Base-by-base conservation (phyloP, 2,329 filamentous ascomycete genomes). In the Aschersonia sp. region DNA sequence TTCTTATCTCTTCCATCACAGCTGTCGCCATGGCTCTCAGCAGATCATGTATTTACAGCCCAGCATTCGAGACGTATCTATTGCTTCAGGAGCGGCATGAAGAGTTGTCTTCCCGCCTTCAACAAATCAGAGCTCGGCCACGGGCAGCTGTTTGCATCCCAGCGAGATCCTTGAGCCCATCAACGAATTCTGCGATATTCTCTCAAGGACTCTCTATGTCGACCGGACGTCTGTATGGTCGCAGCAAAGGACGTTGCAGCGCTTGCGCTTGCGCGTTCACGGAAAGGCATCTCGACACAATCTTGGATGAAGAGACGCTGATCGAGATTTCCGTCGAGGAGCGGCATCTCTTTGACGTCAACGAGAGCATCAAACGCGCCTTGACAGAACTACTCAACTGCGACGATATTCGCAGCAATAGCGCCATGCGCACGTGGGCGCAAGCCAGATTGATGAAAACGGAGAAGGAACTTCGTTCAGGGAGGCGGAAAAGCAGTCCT, bases 301-400 rank as follows among this genome's bases (percentile, higher is more conserved):
- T 71, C 32, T 57, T 66, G 29, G 70, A 75, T 55, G 71, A 72
- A 55, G 63, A 68, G 47, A 67, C 69, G 6, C 57, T 73, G 29
- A 64, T 64, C 50, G 70, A 72, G 55, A 69, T 77, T 52, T 72
- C 68, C 0, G 63, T 64, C 14, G 72, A 74, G 56, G 73, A 77
- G 57, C 68, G 71, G 52, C 72, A 69, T 50, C 66, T 79, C 9
- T 74, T 66, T 45, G 67, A 72, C 51, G 71, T 79, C 60, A 77
- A 77, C 60, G 75, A 79, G 60, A 70, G 72, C 54, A 76, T 80
- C 64, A 81, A 81, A 64, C 69, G 74, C 32, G 72, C 74, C 2
- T 58, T 81, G 54, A 81, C 76, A 5, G 76, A 79, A 58, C 68
- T 81, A 11, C 69, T 81, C 55, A 81, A 79, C 62, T 79, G 74